Evolutionary conservation across 768 basidiomycete genomes (phyloP).

Genomic region (Tricholomella constricta): DNA sequence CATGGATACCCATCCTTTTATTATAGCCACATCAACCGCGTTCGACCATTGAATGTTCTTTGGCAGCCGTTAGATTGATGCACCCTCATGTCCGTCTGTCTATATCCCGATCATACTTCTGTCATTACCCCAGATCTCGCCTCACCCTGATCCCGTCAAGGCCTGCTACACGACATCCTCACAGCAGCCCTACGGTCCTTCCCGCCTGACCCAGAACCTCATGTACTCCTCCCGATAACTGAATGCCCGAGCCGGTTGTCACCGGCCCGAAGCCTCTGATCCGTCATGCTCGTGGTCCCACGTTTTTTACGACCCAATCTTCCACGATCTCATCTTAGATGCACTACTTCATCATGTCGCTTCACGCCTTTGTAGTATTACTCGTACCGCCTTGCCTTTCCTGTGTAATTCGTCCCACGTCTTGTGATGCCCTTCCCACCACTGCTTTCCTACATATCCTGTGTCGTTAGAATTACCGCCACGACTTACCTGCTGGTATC

Average conservation of each 20-base stretch:
- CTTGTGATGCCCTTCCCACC: neutral
- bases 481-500: conserved; percentile 1
- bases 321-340: conserved; percentile 1
- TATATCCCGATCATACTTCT: conserved; percentile 16
- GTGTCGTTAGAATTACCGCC: neutral
- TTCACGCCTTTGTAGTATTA: neutral
- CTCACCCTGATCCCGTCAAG: conserved; percentile 1
- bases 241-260: conserved; percentile 2
- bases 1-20: conserved; percentile 15
- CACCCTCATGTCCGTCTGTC: conserved; percentile 8
- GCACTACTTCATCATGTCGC: neutral
- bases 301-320: neutral
- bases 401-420: conserved; percentile 12
- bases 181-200: neutral
- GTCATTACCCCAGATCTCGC: conserved; percentile 11
- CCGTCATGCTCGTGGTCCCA: conserved; percentile 4
- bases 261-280: conserved; percentile 14
- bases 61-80: conserved; percentile 11
- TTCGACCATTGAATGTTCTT: conserved; percentile 16
- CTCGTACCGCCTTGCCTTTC: neutral
- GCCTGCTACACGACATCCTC: neutral
- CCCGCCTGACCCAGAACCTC: conserved; percentile 1
- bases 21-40: conserved; percentile 15
- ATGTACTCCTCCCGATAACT: conserved; percentile 1
- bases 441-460: neutral